phyloP scores from a whole-genome alignment of 208 protist genomes.

The Trypanosoma conorhini region DNA sequence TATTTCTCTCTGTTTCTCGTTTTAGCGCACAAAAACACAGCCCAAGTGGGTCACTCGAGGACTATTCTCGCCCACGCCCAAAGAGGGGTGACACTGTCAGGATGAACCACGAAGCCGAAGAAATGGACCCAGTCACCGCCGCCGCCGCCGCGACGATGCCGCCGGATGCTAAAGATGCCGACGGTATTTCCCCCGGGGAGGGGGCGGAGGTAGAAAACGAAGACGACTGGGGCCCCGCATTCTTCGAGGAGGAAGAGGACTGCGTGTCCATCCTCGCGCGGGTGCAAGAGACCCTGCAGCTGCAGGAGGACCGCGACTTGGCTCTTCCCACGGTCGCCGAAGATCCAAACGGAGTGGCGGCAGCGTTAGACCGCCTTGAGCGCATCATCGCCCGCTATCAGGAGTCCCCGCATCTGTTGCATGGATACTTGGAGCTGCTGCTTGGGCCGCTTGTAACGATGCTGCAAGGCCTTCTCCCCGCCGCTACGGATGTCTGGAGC shows the following conservation, averaged over 20 bases:
- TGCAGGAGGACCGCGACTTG: background rate
- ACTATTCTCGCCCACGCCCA: background rate
- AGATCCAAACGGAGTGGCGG: conserved; percentile 63
- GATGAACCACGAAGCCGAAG: background rate
- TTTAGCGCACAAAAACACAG: background rate
- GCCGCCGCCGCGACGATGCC: background rate
- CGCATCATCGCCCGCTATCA: conserved; percentile 92
- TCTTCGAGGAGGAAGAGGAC: conserved; percentile 78
- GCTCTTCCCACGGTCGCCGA: conserved; percentile 59
- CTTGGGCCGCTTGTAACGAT: conserved; percentile 76
- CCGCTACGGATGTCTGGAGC: conserved; percentile 47
- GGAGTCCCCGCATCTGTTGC: conserved; percentile 93
- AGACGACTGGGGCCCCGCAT: conserved; percentile 58
- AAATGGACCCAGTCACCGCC: conserved; percentile 1
- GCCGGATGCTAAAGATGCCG: background rate
- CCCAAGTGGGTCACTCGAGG: background rate
- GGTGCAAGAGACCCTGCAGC: conserved; percentile 37
- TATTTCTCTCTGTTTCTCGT: background rate
- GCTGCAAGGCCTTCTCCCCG: conserved; percentile 51
- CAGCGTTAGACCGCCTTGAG: conserved; percentile 58
- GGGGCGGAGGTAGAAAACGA: conserved; percentile 30
- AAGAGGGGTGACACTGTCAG: background rate
- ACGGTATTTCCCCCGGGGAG: background rate
- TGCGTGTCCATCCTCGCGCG: conserved; percentile 47
- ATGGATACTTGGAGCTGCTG: conserved; percentile 87